Conservation (phyloP, 768 basidiomycete species). For the Macrocybe gigantea region DNA sequence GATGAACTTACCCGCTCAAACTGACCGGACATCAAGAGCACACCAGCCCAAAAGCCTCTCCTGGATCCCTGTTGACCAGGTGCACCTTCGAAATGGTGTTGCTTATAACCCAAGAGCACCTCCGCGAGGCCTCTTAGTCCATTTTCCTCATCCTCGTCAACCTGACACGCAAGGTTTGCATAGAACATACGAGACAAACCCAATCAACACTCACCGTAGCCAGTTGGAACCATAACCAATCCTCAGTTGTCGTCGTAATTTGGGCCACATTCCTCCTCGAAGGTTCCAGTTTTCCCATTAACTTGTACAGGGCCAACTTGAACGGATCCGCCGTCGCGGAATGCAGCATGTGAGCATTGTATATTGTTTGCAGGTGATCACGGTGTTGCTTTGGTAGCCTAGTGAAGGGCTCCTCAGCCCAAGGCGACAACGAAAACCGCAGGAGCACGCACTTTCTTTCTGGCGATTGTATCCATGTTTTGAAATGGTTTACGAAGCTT, state of each 20-base stretch:
- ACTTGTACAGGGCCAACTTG: slow-evolving; percentile 93
- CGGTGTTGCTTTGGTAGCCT: slow-evolving; percentile 70
- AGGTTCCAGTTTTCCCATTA: slow-evolving; percentile 90
- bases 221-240: slow-evolving; percentile 98
- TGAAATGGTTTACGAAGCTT: slow-evolving; percentile 78
- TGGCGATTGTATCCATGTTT: slow-evolving; percentile 75
- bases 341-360: slow-evolving; percentile 87
- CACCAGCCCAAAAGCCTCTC: slow-evolving; percentile 72
- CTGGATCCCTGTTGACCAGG: slow-evolving; percentile 51
- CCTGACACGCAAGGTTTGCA: slow-evolving; percentile 27
- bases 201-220: slow-evolving; percentile 49
- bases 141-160: slow-evolving; percentile 78
- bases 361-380: slow-evolving; percentile 75
- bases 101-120: slow-evolving; percentile 70
- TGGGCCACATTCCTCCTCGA: slow-evolving; percentile 69
- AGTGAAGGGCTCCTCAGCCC: slow-evolving; percentile 1
- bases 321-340: slow-evolving; percentile 87
- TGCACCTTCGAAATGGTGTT: slow-evolving; percentile 75
- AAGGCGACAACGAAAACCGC: background rate
- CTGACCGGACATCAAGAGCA: slow-evolving; percentile 87
- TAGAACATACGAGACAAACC: background rate
- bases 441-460: slow-evolving; percentile 58
- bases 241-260: slow-evolving; percentile 90
- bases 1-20: slow-evolving; percentile 69
- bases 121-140: slow-evolving; percentile 73